Conservation (phyloP, 2,329 filamentous ascomycete genomes). For the Colletotrichum graminicola region DNA sequence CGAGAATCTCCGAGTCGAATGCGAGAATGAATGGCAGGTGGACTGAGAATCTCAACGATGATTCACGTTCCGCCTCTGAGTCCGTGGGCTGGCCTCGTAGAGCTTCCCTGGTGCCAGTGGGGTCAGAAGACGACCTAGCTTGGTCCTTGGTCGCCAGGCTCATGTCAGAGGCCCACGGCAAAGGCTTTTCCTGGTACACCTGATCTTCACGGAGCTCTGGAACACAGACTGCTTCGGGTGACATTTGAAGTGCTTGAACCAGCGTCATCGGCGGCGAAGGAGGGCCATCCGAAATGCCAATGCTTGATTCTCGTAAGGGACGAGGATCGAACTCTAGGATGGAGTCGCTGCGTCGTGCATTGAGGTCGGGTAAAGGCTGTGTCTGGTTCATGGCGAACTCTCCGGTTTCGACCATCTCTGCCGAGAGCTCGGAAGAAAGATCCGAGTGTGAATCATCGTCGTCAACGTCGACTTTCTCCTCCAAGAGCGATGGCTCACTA, state of each 20-base stretch:
- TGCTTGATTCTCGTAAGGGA: slow-evolving; percentile 28
- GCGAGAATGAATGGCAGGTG: slow-evolving; percentile 86
- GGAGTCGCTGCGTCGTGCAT: slow-evolving; percentile 29
- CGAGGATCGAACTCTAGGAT: slow-evolving; percentile 25
- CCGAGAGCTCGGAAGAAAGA: slow-evolving; percentile 73
- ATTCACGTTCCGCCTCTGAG: slow-evolving; percentile 45
- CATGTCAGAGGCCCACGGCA: slow-evolving; percentile 64
- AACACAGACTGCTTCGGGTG: slow-evolving; percentile 53
- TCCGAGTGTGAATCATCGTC: slow-evolving; percentile 61
- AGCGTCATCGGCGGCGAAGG: slow-evolving; percentile 63
- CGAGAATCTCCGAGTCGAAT: slow-evolving; percentile 82
- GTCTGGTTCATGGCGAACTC: slow-evolving; percentile 42
- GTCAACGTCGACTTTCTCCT: slow-evolving; percentile 62
- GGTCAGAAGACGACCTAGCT: slow-evolving; percentile 49
- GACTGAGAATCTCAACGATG: slow-evolving; percentile 58
- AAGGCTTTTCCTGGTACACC: slow-evolving; percentile 58
- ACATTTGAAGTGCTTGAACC: slow-evolving; percentile 60
- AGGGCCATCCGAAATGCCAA: slow-evolving; percentile 28
- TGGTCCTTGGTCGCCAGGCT: slow-evolving; percentile 59
- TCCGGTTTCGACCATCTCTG: slow-evolving; percentile 55
- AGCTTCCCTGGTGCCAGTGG: slow-evolving; percentile 52
- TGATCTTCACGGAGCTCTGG: slow-evolving; percentile 57
- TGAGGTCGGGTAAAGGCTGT: slow-evolving; percentile 4
- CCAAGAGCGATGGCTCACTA: slow-evolving; percentile 58
- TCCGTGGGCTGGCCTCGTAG: slow-evolving; percentile 52